These are phyloP conservation scores for Crotalaria pallida DNA, from an alignment of 306 rosid genomes.

Conservation along the genomic window DNA sequence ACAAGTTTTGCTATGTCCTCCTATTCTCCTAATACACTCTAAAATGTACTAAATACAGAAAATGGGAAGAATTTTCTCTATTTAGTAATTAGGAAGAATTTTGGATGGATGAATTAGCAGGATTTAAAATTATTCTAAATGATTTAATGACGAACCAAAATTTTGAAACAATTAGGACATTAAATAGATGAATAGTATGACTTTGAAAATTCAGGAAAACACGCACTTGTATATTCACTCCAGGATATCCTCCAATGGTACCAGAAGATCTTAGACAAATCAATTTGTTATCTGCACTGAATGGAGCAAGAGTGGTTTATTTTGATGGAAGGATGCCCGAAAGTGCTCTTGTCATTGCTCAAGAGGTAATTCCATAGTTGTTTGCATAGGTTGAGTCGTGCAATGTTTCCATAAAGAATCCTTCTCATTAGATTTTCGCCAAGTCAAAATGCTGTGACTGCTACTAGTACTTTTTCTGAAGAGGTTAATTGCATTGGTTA, in stretches of 20 bases:
- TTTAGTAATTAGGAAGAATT: too few species aligned
- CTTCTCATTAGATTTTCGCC: background rate
- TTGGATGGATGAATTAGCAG: too few species aligned
- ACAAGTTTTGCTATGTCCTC: too few species aligned
- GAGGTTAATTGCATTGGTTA: background rate
- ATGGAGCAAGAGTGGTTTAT: conserved; percentile 71
- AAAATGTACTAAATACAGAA: too few species aligned
- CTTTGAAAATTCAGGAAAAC: conserved; percentile 62
- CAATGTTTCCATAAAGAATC: background rate
- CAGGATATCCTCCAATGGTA: conserved; percentile 75
- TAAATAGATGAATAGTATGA: conserved; percentile 23
- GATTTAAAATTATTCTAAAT: too few species aligned
- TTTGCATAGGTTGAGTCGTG: conserved; percentile 8
- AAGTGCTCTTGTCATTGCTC: conserved; percentile 74
- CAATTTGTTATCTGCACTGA: conserved; percentile 54
- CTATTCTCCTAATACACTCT: too few species aligned
- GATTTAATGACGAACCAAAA: background rate
- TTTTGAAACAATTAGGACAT: background rate
- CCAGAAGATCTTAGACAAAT: conserved; percentile 58
- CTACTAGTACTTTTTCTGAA: background rate
- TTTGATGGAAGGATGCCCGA: conserved; percentile 66
- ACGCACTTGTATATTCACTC: conserved; percentile 82
- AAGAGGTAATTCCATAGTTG: conserved; percentile 52
- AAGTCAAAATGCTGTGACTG: background rate
- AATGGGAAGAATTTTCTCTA: too few species aligned